Evolutionary conservation across 495 filamentous ascomycete genomes (phyloP).

Genomic region (Trichoderma erinaceum): DNA sequence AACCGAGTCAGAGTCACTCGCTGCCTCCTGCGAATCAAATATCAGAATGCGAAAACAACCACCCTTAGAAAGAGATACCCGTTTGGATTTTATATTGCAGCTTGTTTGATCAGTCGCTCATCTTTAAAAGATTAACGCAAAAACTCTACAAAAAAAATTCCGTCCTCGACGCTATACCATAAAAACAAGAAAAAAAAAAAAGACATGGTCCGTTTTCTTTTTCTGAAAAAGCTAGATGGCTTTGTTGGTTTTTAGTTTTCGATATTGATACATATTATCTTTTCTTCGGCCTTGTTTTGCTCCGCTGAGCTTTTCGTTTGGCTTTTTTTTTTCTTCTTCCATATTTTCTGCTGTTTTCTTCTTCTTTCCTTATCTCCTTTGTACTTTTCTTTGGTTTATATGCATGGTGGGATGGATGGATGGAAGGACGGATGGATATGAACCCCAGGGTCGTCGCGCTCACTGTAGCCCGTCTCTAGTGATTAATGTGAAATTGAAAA

Average conservation of each 20-base stretch:
- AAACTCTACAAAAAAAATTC: neutral
- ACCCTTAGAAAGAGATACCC: constrained; percentile 15
- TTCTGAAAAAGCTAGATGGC: neutral
- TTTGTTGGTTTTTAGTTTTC: neutral
- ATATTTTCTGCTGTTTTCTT: neutral
- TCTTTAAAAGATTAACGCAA: neutral
- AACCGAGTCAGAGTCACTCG: neutral
- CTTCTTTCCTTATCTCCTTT: neutral
- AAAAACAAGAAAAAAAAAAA: neutral
- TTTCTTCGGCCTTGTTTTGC: neutral
- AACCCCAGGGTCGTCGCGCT: neutral
- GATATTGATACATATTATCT: constrained; percentile 4
- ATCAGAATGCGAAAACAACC: constrained; percentile 10
- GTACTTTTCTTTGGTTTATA: neutral
- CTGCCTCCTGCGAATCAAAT: neutral
- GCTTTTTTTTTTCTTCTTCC: neutral
- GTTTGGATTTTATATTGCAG: constrained; percentile 6
- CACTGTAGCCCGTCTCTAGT: neutral
- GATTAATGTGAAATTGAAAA: constrained; percentile 6
- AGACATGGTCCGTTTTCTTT: neutral
- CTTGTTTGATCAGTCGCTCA: constrained; percentile 7
- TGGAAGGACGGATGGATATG: neutral
- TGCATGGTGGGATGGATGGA: constrained; percentile 3
- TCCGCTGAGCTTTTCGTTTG: neutral
- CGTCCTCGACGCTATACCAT: no score